Percentiles rank a stretch among this genome's conserved stretches.
phyloP scores from a whole-genome alignment of 768 basidiomycete genomes.

The Rhodotorula kratochvilovae region DNA sequence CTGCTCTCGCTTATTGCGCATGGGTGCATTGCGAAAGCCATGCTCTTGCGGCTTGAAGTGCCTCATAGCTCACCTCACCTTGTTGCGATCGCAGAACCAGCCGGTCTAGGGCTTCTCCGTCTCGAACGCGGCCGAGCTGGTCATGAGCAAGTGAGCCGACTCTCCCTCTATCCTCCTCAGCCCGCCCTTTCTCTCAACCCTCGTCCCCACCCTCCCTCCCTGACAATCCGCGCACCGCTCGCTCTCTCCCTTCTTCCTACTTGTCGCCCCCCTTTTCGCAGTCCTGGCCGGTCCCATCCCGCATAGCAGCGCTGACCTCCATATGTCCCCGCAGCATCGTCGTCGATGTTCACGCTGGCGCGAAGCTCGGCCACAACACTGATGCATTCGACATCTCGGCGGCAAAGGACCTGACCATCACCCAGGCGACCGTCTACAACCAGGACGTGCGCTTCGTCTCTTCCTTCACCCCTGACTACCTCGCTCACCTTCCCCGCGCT shows the following conservation, averaged over 20 bases:
- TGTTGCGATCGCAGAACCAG: slow-evolving; percentile 1
- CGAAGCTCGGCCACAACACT: neutral
- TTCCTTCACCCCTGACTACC: neutral
- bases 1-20: neutral
- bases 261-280: no score
- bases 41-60: no score
- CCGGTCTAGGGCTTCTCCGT: slow-evolving; percentile 9
- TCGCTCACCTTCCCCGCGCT: no score
- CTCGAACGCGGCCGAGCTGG: neutral
- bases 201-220: no score
- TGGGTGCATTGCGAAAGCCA: no score
- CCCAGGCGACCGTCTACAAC: neutral
- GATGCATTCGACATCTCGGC: slow-evolving; percentile 1
- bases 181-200: no score
- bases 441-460: neutral
- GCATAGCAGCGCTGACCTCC: no score
- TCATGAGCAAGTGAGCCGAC: neutral
- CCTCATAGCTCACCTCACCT: no score
- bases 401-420: slow-evolving; percentile 1
- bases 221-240: no score
- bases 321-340: neutral
- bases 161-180: neutral
- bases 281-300: no score
- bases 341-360: neutral
- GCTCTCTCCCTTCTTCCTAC: no score